Evolutionary conservation across 495 filamentous ascomycete species (phyloP).

Genomic region (Rhizodiscina lignyota): DNA sequence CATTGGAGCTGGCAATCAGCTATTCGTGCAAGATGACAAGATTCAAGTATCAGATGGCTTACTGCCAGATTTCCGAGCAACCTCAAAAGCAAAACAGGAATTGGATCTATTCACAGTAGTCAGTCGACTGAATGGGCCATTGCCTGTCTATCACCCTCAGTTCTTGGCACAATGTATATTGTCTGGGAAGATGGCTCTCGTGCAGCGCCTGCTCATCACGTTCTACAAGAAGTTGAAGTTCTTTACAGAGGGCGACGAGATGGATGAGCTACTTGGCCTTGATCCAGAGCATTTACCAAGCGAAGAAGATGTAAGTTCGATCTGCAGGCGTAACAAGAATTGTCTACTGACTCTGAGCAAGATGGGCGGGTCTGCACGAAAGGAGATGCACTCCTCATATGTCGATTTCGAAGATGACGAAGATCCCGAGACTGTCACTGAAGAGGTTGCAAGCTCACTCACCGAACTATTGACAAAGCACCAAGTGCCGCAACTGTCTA

Average conservation of each 20-base stretch:
- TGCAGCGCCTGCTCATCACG: slow-evolving; percentile 56
- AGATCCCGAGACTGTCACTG: slow-evolving; percentile 44
- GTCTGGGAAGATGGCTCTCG: slow-evolving; percentile 55
- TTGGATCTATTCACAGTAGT: slow-evolving; percentile 68
- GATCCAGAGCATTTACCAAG: too few species aligned
- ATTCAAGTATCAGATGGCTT: slow-evolving; percentile 48
- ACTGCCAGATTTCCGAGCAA: slow-evolving; percentile 45
- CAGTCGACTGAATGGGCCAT: slow-evolving; percentile 64
- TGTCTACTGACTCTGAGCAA: too few species aligned
- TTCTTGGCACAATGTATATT: slow-evolving; percentile 81
- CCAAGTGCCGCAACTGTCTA: slow-evolving; percentile 67
- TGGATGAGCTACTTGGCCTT: slow-evolving; percentile 70
- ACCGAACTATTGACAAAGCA: slow-evolving; percentile 63
- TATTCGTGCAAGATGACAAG: slow-evolving; percentile 71
- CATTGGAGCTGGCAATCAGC: slow-evolving; percentile 78
- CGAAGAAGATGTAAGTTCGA: slow-evolving; percentile 27
- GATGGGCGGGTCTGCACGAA: slow-evolving; percentile 17
- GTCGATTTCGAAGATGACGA: slow-evolving; percentile 30
- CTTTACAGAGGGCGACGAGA: slow-evolving; percentile 60
- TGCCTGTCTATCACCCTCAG: slow-evolving; percentile 89
- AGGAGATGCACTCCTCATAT: slow-evolving; percentile 37
- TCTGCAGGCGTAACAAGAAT: too few species aligned
- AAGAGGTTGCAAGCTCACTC: slow-evolving; percentile 51
- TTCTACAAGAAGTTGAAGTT: slow-evolving; percentile 71
- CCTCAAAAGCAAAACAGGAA: slow-evolving; percentile 30